These are phyloP conservation scores for Cyclotella baltica DNA, from an alignment of 108 stramenopile genomes.

Conservation along the genomic window DNA sequence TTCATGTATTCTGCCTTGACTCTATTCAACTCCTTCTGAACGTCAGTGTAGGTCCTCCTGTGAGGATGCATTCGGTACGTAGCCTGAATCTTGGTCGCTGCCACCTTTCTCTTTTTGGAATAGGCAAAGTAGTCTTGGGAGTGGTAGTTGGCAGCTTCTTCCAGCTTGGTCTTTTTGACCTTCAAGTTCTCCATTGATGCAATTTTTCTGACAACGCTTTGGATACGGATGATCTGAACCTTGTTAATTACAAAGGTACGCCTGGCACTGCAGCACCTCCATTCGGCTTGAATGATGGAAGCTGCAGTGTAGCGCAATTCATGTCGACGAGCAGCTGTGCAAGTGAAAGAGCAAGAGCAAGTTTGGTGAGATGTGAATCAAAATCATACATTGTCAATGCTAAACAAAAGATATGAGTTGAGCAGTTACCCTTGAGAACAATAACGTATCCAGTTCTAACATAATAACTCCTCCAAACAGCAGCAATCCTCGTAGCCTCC, in stretches of 20 bases:
- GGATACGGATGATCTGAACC: background rate
- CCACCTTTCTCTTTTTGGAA: background rate
- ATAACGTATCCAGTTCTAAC: background rate
- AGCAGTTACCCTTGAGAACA: background rate
- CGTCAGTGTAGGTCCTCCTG: background rate
- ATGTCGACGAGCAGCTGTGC: background rate
- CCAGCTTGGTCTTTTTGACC: background rate
- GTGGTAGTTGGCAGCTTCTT: constrained; percentile 7
- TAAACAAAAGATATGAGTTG: background rate
- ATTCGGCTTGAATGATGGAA: constrained; percentile 3
- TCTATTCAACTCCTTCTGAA: background rate
- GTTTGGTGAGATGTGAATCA: background rate
- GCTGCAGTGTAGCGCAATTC: background rate
- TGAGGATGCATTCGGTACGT: background rate
- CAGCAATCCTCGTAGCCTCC: background rate
- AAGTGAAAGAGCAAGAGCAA: background rate
- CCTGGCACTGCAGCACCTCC: background rate
- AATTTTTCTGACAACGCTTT: background rate
- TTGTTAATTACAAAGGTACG: background rate
- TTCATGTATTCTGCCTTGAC: background rate
- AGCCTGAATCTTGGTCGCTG: background rate
- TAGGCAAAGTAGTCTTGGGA: background rate
- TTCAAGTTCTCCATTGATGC: background rate
- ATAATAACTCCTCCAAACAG: constrained; percentile 4
- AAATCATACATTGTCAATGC: too few relatives aligned